Base-by-base conservation (phyloP, 495 filamentous ascomycete species). In the Xylaria intraflava region DNA sequence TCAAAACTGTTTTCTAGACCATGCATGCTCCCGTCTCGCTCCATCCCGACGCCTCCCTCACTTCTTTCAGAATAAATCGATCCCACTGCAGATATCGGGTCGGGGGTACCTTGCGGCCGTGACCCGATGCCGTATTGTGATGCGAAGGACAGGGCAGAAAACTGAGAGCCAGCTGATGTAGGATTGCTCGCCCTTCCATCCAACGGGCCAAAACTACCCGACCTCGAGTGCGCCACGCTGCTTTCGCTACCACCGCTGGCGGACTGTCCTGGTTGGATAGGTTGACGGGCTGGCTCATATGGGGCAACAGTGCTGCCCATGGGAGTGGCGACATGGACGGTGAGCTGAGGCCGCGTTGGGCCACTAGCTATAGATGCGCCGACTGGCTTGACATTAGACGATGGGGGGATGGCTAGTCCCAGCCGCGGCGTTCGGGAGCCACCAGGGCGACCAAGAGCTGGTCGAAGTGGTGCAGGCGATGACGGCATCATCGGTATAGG, bases 1-100 rank as follows among this genome's bases (percentile, higher is more conserved):
- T 87, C 85, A 38, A 93, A 77, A 65, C 85, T 84, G 36, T 49
- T 60, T 19, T 87, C 85, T 23, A 90, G 71, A 2, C 73, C 76
- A 33, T 78, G 76, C 49, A 86, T 62, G 64, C 86, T 89, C 49
- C 81, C 82, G 42, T 92, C 89, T 42, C 87, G 70, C 61, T 90
- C 87, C 82, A 89, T 88, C 10, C 80, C 76, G 3, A 78, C 77
- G 29, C 82, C 78, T 27, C 62, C 64, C 46, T 88, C 86, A 51
- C 79, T 82, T 22, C 78, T 75, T 53, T 89, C 85, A 6, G 89
- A 92, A 65, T 89, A 87, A 19, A 90, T 72, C 17, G 88, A 92
- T 35, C 88, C 87, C 43, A 89, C 90, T 7, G 90, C 90, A 14
- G 89, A 95, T 19, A 89, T 82, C 2, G 90, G 89, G 64, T 96